A percentile compares a stretch with the other conserved stretches of the same genome.
Conservation (phyloP, 805 yeast genomes). For the Alloascoidea africana region DNA sequence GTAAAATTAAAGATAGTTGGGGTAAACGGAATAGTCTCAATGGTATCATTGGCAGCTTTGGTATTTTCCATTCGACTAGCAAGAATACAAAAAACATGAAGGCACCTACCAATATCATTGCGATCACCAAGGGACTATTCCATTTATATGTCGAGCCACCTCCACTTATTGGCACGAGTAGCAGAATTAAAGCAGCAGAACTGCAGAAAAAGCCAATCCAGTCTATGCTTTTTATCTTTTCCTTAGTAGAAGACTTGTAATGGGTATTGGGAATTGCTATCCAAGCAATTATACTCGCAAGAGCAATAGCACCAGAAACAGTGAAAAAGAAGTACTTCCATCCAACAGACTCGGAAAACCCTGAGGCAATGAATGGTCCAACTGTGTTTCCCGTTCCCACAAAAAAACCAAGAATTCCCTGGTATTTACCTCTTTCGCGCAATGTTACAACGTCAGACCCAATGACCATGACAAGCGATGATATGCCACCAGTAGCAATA, state of each 20-base stretch:
- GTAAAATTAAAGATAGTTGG: constrained; percentile 20
- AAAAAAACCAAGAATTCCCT: constrained; percentile 36
- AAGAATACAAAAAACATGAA: constrained; percentile 25
- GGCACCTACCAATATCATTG: constrained; percentile 28
- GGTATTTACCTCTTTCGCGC: constrained; percentile 38
- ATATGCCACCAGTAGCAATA: constrained; percentile 38
- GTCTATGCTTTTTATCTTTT: constrained; percentile 32
- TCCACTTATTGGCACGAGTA: constrained; percentile 41
- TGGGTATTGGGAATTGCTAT: constrained; percentile 23
- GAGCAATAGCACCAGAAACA: constrained; percentile 15
- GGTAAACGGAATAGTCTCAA: constrained; percentile 23
- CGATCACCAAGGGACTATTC: constrained; percentile 28
- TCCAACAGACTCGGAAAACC: constrained; percentile 23
- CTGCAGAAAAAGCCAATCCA: constrained; percentile 33
- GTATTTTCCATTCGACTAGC: constrained; percentile 31
- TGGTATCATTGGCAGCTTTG: constrained; percentile 41
- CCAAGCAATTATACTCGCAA: constrained; percentile 14
- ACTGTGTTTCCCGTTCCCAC: constrained; percentile 36
- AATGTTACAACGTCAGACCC: constrained; percentile 39
- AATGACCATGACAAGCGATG: constrained; percentile 34
- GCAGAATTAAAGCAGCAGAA: constrained; percentile 30
- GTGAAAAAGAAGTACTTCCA: constrained; percentile 42
- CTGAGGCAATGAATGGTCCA: constrained; percentile 44
- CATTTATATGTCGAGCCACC: constrained; percentile 48
- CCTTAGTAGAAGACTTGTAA: constrained; percentile 17